A percentile compares a stretch with the other conserved stretches of the same genome.
These are phyloP conservation scores for Phialophora macrospora DNA, from an alignment of 2,329 filamentous ascomycete species.

Conservation along the genomic window DNA sequence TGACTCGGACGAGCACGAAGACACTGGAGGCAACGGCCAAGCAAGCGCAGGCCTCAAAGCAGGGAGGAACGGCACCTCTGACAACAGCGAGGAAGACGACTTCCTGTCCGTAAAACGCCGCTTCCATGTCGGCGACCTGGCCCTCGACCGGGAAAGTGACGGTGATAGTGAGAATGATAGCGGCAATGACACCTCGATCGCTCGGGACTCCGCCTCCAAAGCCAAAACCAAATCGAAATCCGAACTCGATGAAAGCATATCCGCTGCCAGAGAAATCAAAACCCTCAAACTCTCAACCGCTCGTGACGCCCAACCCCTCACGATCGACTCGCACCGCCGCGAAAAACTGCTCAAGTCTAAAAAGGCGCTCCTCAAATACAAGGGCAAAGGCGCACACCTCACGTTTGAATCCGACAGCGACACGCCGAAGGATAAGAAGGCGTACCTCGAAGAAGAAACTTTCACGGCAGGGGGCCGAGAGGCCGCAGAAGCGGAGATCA, in stretches of 20 bases:
- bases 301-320: slow-evolving; percentile 68
- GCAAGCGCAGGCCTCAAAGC: background rate
- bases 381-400: slow-evolving; percentile 81
- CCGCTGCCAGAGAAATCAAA: slow-evolving; percentile 52
- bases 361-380: slow-evolving; percentile 90
- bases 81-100: slow-evolving; percentile 65
- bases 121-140: slow-evolving; percentile 71
- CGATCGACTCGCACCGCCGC: slow-evolving; percentile 91
- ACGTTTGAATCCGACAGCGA: slow-evolving; percentile 77
- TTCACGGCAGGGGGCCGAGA: slow-evolving; percentile 69
- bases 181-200: slow-evolving; percentile 3
- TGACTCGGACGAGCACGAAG: slow-evolving; percentile 40
- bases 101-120: slow-evolving; percentile 90
- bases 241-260: slow-evolving; percentile 26
- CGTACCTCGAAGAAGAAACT: slow-evolving; percentile 81
- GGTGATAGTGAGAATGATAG: background rate
- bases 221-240: slow-evolving; percentile 39
- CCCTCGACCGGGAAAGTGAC: slow-evolving; percentile 49
- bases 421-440: slow-evolving; percentile 76
- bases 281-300: slow-evolving; percentile 55
- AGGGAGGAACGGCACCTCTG: slow-evolving; percentile 50
- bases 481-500: slow-evolving; percentile 71
- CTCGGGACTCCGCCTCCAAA: background rate
- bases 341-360: slow-evolving; percentile 96
- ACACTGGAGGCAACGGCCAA: slow-evolving; percentile 36